Base-by-base conservation (phyloP, 768 basidiomycete species). In the Tylopilus intermedius region DNA sequence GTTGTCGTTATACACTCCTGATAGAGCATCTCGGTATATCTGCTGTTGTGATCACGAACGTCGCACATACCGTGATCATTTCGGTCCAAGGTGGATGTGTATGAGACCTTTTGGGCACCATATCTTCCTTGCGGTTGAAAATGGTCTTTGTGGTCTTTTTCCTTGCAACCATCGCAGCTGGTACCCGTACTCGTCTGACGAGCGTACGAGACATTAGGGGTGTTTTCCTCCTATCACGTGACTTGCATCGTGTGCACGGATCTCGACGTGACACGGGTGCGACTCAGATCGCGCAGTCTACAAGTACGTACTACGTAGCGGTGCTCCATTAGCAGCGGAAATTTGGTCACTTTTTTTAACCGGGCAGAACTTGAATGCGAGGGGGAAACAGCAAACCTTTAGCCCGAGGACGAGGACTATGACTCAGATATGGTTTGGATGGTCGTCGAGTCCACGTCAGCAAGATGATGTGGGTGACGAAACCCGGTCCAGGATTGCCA, bases 1-100 rank as follows among this genome's bases (percentile, higher is more conserved):
- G 84, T 74, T 32, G 71, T 75, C 50, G 72, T 64, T 67, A 94
- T 87, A 63, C 86, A 88, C 70, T 90, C 88, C 89, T 91, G 56
- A 49, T 11, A 35, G 26, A 15, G 7, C 11, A 21, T 21, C 40
- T n/a, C 29, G 33, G 13, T n/a, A 18, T 46, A 8, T 18, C 38
- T 9, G 39, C 21, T 4, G 21, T 11, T 18, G 21, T 10, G 5
- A 13, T 32, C 1, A 22, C 5, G 10, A 54, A 46, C 6, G 47
- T 32, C 9, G 8, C 11, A 66, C 70, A 63, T 58, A 71, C 70
- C 63, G 63, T 69, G 62, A 74, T 71, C 76, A 78, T 78, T 43
- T 74, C 72, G 44, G 69, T 65, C 70, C 71, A 72, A 35, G 71
- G 71, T 5, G 86, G 86, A 69, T 86, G 86, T 44, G 75, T 61